Base-by-base conservation (phyloP, 352 stramenopile species). In the Globisporangium paddicum region DNA sequence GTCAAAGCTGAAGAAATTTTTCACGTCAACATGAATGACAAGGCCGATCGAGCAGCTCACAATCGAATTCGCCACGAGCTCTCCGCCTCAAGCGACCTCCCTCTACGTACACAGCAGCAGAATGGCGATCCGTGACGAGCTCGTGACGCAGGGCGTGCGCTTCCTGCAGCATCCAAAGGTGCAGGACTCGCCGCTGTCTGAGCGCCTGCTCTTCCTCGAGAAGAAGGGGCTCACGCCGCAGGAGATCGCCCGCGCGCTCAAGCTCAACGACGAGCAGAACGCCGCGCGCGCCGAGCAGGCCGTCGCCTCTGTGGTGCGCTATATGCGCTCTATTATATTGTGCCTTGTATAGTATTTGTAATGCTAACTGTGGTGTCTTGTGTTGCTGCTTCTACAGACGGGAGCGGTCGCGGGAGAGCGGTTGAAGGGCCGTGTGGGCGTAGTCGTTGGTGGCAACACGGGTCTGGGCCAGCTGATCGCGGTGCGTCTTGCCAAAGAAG, bases 161-260 rank as follows among this genome's bases (percentile, higher is more conserved):
- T 91, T 91, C 62, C 62, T 91, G 66, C 77, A 87, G 68, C 79
- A 91, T 64, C 71, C 82, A 1, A 85, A 86, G 47, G 82, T 91
- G 52, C 82, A 90, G 64, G 72, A 87, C 61, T 87, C 79, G 62
- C 79, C 82, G 47, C 72, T 92, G 8, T 89, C 82, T 1, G 77
- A 90, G 62, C 73, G 80, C 6, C 67, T 90, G 48, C 66, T 66
- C 59, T 92, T 90, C 58, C 66, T 90, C 18, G 79, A 89, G 68
- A 90, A 90, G 68, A 92, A 90, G 60, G 79, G 79, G 0, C 68
- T 90, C 25, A 87, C 79, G 50, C 67, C 80, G 23, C 67, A 82
- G 55, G 80, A 90, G 63, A 90, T 87, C 68, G 73, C 80, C 9
- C 57, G 66, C 26, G 78, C 77, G 46, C 69, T 90, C 49, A 87